These are phyloP conservation scores for Metarhizium sp. DNA, from an alignment of 2,329 filamentous ascomycete genomes.

Conservation along the genomic window DNA sequence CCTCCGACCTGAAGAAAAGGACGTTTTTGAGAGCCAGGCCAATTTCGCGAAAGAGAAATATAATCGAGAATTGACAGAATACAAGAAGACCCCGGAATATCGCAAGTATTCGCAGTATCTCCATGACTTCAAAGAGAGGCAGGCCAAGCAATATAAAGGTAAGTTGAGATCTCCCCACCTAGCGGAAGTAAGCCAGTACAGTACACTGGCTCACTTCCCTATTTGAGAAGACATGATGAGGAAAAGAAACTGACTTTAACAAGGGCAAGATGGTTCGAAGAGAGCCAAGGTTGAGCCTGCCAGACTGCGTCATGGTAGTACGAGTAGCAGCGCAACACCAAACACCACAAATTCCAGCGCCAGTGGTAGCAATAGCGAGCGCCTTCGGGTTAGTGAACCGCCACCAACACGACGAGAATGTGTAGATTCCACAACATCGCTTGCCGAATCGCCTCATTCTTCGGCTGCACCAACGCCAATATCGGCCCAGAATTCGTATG, in stretches of 20 bases:
- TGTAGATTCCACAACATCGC: slow-evolving; percentile 37
- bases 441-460: slow-evolving; percentile 35
- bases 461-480: slow-evolving; percentile 25
- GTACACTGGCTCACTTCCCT: not conserved
- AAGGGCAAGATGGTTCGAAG: slow-evolving; percentile 34
- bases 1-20: slow-evolving; percentile 55
- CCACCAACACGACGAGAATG: slow-evolving; percentile 36
- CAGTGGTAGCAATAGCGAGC: slow-evolving; percentile 40
- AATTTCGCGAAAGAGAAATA: slow-evolving; percentile 68
- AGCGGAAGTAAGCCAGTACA: not conserved
- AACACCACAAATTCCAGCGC: slow-evolving; percentile 26
- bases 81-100: slow-evolving; percentile 68
- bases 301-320: slow-evolving; percentile 27
- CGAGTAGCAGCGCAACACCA: slow-evolving; percentile 30
- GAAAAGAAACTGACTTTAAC: not conserved
- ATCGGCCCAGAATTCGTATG: slow-evolving; percentile 26
- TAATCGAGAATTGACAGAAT: slow-evolving; percentile 60
- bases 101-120: slow-evolving; percentile 63
- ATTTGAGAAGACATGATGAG: not conserved
- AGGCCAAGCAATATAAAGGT: slow-evolving; percentile 50
- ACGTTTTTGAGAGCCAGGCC: slow-evolving; percentile 63
- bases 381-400: slow-evolving; percentile 37
- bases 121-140: slow-evolving; percentile 68
- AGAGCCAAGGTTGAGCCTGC: slow-evolving; percentile 34
- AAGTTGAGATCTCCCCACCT: slow-evolving; percentile 9